Evolutionary conservation across 371 early-diverging fungal genomes (phyloP).

Genomic region (Mucor velutinosus): DNA sequence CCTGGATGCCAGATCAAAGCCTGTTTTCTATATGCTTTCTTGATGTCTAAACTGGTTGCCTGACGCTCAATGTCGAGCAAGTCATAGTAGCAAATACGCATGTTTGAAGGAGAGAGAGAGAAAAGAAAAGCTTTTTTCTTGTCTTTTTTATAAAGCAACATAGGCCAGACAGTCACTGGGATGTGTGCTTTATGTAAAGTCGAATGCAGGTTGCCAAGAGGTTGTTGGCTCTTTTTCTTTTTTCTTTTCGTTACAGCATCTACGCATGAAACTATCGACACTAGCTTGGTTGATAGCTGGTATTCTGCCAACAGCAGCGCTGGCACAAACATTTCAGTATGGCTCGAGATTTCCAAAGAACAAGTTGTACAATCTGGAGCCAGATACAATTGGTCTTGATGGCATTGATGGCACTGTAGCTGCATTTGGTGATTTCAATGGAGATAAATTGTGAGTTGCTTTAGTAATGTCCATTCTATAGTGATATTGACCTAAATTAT

Average conservation of each 20-base stretch:
- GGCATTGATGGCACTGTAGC: slow-evolving; percentile 72
- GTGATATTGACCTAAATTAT: background rate
- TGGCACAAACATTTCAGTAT: slow-evolving; percentile 43
- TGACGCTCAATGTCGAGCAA: slow-evolving; percentile 79
- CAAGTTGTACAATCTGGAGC: slow-evolving; percentile 40
- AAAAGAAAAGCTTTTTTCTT: background rate
- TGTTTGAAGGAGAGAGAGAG: slow-evolving; percentile 15
- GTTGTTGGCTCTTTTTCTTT: background rate
- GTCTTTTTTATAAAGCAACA: background rate
- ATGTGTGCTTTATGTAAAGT: background rate
- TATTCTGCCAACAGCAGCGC: background rate
- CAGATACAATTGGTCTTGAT: slow-evolving; percentile 55
- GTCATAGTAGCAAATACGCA: slow-evolving; percentile 89
- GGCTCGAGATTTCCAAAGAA: slow-evolving; percentile 44
- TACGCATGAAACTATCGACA: slow-evolving; percentile 6
- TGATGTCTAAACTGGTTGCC: slow-evolving; percentile 81
- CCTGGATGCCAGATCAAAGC: slow-evolving; percentile 92
- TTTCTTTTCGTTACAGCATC: background rate
- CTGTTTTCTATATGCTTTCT: slow-evolving; percentile 83
- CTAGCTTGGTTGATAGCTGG: slow-evolving; percentile 5
- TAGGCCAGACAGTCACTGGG: background rate
- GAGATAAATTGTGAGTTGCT: slow-evolving; percentile 71
- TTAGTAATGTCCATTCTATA: too few relatives aligned
- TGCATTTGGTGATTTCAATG: slow-evolving; percentile 86
- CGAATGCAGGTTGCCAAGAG: background rate